Percentiles rank a stretch among this genome's conserved stretches.
Evolutionary conservation across 768 basidiomycete genomes (phyloP).

Genomic region (Boletus sensibilis): DNA sequence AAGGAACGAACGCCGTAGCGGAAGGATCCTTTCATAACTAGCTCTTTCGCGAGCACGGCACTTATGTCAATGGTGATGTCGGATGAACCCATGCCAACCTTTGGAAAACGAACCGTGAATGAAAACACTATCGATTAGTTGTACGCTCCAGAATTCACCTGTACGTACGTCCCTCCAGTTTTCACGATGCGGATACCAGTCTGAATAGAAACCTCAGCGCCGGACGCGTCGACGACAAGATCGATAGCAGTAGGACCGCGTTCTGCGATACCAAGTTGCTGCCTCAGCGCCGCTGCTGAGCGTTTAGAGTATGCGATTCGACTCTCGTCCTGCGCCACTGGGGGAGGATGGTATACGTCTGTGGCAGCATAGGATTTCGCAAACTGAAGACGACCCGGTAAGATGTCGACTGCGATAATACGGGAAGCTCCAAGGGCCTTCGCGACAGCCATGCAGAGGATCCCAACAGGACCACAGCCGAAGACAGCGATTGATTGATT

Average conservation of each 20-base stretch:
- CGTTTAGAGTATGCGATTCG: conserved; percentile 70
- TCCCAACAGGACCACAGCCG: conserved; percentile 86
- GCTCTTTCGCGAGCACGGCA: conserved; percentile 70
- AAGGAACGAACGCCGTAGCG: conserved; percentile 65
- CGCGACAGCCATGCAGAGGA: conserved; percentile 94
- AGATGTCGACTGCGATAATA: conserved; percentile 83
- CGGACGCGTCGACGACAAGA: conserved; percentile 88
- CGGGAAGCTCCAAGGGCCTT: conserved; percentile 86
- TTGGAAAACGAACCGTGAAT: conserved; percentile 6
- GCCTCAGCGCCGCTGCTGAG: conserved; percentile 65
- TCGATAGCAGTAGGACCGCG: conserved; percentile 74
- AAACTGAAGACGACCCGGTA: conserved; percentile 75
- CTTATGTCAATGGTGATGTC: conserved; percentile 75
- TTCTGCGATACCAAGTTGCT: conserved; percentile 64
- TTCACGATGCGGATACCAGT: conserved; percentile 76
- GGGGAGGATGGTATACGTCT: conserved; percentile 64
- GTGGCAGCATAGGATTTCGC: conserved; percentile 85
- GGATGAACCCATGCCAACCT: conserved; percentile 87
- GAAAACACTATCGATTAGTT: neutral
- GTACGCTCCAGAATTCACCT: conserved; percentile 38
- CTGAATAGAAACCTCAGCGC: conserved; percentile 90
- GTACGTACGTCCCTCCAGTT: conserved; percentile 72
- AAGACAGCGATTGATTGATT: conserved; percentile 80
- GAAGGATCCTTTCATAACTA: conserved; percentile 88
- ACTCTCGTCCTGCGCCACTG: conserved; percentile 60